Evolutionary conservation across 129 eudicot species (phyloP), one percentile per base, ranked within the genome.

Genomic region (Tagetes patula): DNA sequence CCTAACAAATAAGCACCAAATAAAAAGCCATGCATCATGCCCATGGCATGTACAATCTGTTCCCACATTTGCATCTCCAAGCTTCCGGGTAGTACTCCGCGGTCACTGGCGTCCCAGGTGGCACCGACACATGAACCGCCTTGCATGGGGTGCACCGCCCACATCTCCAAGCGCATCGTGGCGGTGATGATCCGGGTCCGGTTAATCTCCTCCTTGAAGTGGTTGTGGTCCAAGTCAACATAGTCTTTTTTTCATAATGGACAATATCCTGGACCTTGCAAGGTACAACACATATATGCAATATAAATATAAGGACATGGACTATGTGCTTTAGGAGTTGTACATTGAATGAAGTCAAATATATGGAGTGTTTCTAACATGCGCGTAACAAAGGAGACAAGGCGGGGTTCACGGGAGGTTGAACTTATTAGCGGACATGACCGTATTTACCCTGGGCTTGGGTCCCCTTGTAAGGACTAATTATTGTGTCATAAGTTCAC

Each of bases 61-160:
- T 84, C 47, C 91, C 89, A 83, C 97, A 91, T 70, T 91, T 91
- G 89, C 97, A 91, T 75, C 97, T 82, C 97, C 97, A 91, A 0
- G 95, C 97, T 78, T 91, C 97, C 1, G 97, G 97, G 83, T 91
- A 91, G 84, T 91, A 91, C 88, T 91, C 97, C 0, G 89, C 53
- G 0, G 87, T 86, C 65, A 91, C 88, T 65, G 88, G 94, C 0
- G 75, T 79, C 39, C 95, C 95, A 0, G 97, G 97, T 4, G 94
- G 97, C 82, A 91, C 91, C 47, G 95, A 65, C 75, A 91, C 90
- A 54, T 88, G 97, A 37, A 91, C 89, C 54, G 97, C 85, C 80
- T 70, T 78, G 70, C 97, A 91, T 12, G 97, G 97, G 27, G 81
- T 85, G 89, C 97, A 91, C 71, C 77, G 55, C 56, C 97, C 95